Base-by-base conservation (phyloP, 306 rosid genomes). In the Cicer judaicum region DNA sequence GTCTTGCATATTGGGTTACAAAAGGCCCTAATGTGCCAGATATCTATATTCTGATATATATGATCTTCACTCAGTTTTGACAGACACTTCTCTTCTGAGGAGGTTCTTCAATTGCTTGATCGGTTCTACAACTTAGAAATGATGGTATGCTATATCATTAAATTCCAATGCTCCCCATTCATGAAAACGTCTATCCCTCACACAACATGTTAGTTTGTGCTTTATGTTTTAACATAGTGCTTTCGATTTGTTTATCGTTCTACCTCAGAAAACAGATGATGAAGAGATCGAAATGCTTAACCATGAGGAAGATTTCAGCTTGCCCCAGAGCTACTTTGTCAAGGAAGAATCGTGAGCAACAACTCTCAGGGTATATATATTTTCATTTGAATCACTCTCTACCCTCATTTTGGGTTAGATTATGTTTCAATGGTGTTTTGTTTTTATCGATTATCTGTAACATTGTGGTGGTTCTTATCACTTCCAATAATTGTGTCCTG, bases 61-160 rank as follows among this genome's bases (percentile, higher is more conserved):
- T 69, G 70, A 29, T 29, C 65, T 66, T 56, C 55, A 70, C 16
- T 72, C 88, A 93, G 98, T 80, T 93, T 93, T 76, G 96, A 83
- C 78, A 78, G 96, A 60, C 82, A 80, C 61, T 95, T 95, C 85
- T 85, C 99, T 62, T 75, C 99, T 0, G 99, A 92, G 18, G 99
- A 95, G 86, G 92, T 92, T 73, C 90, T 95, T 14, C 97, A 92
- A 77, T 77, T 95, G 91, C 79, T 95, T 78, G 97, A 92, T 85
- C 95, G 97, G 9, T 92, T 95, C 92, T 95, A 92, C 88, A 92
- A 92, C 86, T 15, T 95, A 79, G 98, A 95, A 77, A 86, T 90
- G 93, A 88, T 95, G 98, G 99, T 95, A 89, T 59, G 76, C 47
- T 61, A 61, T 78, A 61, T 78, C 71, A 40, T 16, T 69, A n/a